These are phyloP conservation scores for Cryphonectria japonica DNA, from an alignment of 2,329 filamentous ascomycete species.

Conservation along the genomic window DNA sequence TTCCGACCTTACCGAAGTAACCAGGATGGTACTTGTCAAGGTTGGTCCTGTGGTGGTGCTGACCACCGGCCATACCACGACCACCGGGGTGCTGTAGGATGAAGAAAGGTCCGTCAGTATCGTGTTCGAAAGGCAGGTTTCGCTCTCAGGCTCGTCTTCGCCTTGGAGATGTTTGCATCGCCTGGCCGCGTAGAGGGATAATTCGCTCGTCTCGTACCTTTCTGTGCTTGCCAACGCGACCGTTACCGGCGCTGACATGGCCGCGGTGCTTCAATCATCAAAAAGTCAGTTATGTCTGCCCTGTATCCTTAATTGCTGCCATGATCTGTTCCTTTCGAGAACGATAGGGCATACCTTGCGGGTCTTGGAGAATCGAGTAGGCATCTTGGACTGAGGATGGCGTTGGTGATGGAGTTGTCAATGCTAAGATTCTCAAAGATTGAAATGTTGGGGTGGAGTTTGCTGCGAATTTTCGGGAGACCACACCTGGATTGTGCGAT, in stretches of 20 bases:
- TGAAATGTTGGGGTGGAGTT: slow-evolving; percentile 22
- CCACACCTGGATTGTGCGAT: slow-evolving; percentile 9
- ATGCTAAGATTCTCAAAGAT: slow-evolving; percentile 25
- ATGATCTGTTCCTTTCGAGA: slow-evolving; percentile 10
- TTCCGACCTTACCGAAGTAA: slow-evolving; percentile 99
- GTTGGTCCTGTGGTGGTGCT: slow-evolving; percentile 97
- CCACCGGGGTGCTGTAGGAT: slow-evolving; percentile 62
- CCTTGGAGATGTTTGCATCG: background rate
- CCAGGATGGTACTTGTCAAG: slow-evolving; percentile 86
- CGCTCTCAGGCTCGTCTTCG: slow-evolving; percentile 4
- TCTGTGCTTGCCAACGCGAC: slow-evolving; percentile 98
- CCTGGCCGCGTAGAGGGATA: background rate
- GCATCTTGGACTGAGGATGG: slow-evolving; percentile 43
- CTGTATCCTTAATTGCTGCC: slow-evolving; percentile 18
- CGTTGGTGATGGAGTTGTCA: slow-evolving; percentile 28
- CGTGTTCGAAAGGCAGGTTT: background rate
- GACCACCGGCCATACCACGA: slow-evolving; percentile 94
- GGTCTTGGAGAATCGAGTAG: slow-evolving; percentile 76
- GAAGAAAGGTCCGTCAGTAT: background rate
- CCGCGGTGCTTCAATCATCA: slow-evolving; percentile 69
- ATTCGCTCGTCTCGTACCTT: slow-evolving; percentile 55
- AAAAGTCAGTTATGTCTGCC: slow-evolving; percentile 37
- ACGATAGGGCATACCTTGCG: slow-evolving; percentile 55
- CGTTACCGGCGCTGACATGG: slow-evolving; percentile 97
- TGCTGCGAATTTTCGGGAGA: slow-evolving; percentile 15